Percentiles rank a stretch among this genome's conserved stretches.
Conservation (phyloP, 345 rosid species). For the Citrus australasica region DNA sequence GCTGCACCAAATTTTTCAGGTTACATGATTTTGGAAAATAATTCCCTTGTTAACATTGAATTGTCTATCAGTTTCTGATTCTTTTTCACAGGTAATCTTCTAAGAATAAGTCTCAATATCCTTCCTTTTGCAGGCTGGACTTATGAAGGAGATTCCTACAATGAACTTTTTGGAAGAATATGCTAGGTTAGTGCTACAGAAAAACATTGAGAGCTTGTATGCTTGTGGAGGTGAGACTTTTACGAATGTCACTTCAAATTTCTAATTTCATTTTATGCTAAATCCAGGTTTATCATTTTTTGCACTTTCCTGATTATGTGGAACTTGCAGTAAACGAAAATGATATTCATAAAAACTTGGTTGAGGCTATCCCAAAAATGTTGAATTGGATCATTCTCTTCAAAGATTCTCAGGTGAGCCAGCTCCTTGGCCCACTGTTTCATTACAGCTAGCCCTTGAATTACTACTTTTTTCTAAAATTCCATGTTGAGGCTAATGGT, state of each 20-base stretch:
- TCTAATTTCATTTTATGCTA: constrained; percentile 6
- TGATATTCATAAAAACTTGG: constrained; percentile 60
- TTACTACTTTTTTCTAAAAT: not conserved
- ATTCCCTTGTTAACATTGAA: not conserved
- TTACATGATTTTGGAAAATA: constrained; percentile 20
- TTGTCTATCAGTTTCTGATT: not conserved
- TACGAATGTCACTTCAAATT: not conserved
- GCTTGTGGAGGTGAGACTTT: constrained; percentile 81
- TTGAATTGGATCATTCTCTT: constrained; percentile 65
- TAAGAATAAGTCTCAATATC: constrained; percentile 11
- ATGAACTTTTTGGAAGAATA: constrained; percentile 58
- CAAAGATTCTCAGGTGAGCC: constrained; percentile 62
- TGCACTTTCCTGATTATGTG: constrained; percentile 17
- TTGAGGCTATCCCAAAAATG: constrained; percentile 71
- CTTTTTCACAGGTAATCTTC: constrained; percentile 11
- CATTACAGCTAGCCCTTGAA: constrained; percentile 2
- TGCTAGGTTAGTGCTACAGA: constrained; percentile 60
- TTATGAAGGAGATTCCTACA: constrained; percentile 59
- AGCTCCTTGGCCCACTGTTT: constrained; percentile 7
- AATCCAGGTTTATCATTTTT: constrained; percentile 1
- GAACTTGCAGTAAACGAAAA: constrained; percentile 64
- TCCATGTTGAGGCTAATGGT: constrained; percentile 14
- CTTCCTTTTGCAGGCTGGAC: constrained; percentile 65
- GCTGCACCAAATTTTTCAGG: constrained; percentile 97
- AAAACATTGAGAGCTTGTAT: constrained; percentile 78